These are phyloP conservation scores for Leccinum disarticulatum DNA, from an alignment of 768 basidiomycete genomes.

Conservation along the genomic window DNA sequence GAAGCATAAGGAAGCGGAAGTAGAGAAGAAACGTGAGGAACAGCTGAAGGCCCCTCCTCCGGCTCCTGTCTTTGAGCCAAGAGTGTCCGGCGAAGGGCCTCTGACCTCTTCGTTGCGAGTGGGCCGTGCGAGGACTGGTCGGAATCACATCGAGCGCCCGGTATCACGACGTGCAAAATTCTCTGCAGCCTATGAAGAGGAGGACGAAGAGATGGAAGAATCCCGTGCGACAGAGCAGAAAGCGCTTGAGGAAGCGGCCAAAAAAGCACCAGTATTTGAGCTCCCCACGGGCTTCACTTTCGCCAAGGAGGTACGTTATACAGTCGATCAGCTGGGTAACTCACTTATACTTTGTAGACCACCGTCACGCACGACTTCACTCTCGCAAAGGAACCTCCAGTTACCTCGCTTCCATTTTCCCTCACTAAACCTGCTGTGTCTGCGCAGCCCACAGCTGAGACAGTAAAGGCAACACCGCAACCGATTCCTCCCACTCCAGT, in stretches of 20 bases:
- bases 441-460: conserved; percentile 10
- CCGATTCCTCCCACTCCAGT: conserved; percentile 13
- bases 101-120: conserved; percentile 59
- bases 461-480: conserved; percentile 14
- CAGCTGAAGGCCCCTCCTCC: conserved; percentile 17
- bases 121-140: conserved; percentile 55
- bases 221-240: conserved; percentile 44
- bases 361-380: conserved; percentile 41
- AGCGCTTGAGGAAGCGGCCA: conserved; percentile 54
- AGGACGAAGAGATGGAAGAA: conserved; percentile 43
- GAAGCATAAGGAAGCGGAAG: conserved; percentile 20
- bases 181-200: conserved; percentile 62
- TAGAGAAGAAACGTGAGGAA: conserved; percentile 17
- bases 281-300: conserved; percentile 67
- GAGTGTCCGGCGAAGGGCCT: conserved; percentile 19
- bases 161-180: conserved; percentile 52
- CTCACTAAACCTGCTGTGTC: conserved; percentile 39
- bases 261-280: conserved; percentile 55
- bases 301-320: conserved; percentile 52
- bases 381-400: conserved; percentile 64
- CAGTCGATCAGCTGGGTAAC: neutral
- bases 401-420: conserved; percentile 63
- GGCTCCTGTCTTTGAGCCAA: conserved; percentile 23
- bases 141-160: conserved; percentile 64
- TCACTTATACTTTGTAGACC: conserved; percentile 25